Evolutionary conservation across 2,329 filamentous ascomycete genomes (phyloP), one percentile per base, ranked within the genome.

Genomic region (Tolypocladium endophyticum): DNA sequence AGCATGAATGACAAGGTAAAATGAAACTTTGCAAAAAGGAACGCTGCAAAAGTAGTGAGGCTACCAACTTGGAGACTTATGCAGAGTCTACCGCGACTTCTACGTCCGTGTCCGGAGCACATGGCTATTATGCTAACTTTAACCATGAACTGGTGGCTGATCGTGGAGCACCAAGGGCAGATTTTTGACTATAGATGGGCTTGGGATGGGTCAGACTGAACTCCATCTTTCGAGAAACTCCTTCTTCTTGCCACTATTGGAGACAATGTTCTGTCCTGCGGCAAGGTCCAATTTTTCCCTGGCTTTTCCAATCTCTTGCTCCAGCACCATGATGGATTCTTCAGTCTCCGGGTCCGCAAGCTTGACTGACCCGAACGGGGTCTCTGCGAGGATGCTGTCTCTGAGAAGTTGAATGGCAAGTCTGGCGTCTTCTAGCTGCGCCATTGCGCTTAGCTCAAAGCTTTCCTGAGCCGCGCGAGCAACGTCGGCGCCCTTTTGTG

Each of bases 301-400:
- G 0, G 77, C 69, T 59, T 73, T 73, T 2, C 72, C 71, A 54
- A 81, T 71, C 68, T 82, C 80, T 56, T 77, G 72, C 1, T 68
- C 68, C 58, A 83, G 64, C 14, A 81, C 73, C 0, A 69, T 67
- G n/a, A 85, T 77, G 1, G 77, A 79, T 2, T 69, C 73, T 59
- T 82, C 78, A 43, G 83, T 77, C 35, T 82, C 80, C 0, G 78
- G 75, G 63, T 86, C 83, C 7, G 78, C 70, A 7, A 86, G 74
- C 50, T 72, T 73, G 5, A 82, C 75, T n/a, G 74, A 68, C 0
- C 73, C 73, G 64, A 76, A 83, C 5, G 76, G 70, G 36, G 76
- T 82, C 64, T 85, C 82, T 0, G 79, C 79, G 1, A 84, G 69
- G 0, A 85, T 69, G 47, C 77, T 81, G 60, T 82, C 81, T 6